A percentile compares a stretch with the other conserved stretches of the same genome.
Evolutionary conservation across 805 yeast species (phyloP).

Genomic region (Cyberlindnera maritima): DNA sequence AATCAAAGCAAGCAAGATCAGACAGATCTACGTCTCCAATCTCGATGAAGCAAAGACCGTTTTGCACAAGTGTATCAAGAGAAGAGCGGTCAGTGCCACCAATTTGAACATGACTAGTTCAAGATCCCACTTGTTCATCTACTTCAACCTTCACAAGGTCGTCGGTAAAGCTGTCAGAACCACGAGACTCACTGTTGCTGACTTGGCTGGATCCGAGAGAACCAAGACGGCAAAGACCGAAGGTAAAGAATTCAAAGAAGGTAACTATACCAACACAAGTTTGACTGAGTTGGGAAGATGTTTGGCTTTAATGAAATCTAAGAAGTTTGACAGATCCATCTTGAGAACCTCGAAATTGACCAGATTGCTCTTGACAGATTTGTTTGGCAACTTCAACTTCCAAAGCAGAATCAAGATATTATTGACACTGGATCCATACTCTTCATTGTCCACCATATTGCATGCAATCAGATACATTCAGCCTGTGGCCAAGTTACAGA

Average conservation of each 20-base stretch:
- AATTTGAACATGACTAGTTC: conserved; percentile 43
- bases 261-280: conserved; percentile 47
- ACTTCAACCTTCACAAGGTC: conserved; percentile 37
- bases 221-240: conserved; percentile 42
- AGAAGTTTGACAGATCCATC: conserved; percentile 38
- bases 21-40: conserved; percentile 38
- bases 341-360: conserved; percentile 48
- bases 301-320: conserved; percentile 38
- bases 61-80: conserved; percentile 37
- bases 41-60: conserved; percentile 36
- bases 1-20: conserved; percentile 40
- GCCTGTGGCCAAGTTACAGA: conserved; percentile 27
- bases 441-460: conserved; percentile 20
- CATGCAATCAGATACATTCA: conserved; percentile 29
- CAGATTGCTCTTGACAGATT: conserved; percentile 46
- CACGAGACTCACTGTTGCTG: conserved; percentile 46
- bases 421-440: conserved; percentile 28
- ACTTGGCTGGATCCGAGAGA: conserved; percentile 54
- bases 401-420: conserved; percentile 25
- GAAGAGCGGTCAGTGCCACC: conserved; percentile 43
- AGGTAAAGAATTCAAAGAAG: conserved; percentile 45
- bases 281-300: conserved; percentile 50
- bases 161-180: conserved; percentile 25
- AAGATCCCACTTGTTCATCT: conserved; percentile 51
- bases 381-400: conserved; percentile 19